phyloP scores from a whole-genome alignment of 2,329 filamentous ascomycete species.

The Cordyceps cicadae region DNA sequence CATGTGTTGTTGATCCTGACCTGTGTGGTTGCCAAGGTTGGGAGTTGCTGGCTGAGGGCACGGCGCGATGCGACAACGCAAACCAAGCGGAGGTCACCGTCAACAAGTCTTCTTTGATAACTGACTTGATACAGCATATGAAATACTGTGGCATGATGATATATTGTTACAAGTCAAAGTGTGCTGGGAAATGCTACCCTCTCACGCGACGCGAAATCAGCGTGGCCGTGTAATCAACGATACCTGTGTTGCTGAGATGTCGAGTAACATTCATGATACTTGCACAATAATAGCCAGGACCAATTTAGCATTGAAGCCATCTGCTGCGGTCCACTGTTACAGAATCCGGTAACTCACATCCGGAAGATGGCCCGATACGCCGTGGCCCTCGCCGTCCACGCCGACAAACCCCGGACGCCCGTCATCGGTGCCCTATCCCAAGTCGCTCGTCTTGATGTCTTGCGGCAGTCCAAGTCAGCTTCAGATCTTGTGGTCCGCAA shows the following conservation, averaged over 20 bases:
- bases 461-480: slow-evolving; percentile 6
- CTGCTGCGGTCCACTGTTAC: not conserved
- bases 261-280: not conserved
- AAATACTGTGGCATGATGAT: not conserved
- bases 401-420: slow-evolving; percentile 16
- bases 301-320: not conserved
- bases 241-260: not conserved
- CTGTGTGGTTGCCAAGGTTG: not conserved
- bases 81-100: not conserved
- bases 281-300: not conserved
- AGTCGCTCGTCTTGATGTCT: not conserved
- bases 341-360: slow-evolving; percentile 4
- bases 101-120: no score
- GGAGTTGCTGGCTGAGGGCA: no score
- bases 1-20: not conserved
- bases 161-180: no score
- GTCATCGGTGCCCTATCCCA: slow-evolving; percentile 14
- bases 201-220: not conserved
- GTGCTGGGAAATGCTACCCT: not conserved
- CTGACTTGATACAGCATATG: not conserved
- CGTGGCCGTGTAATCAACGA: not conserved
- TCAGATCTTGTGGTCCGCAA: slow-evolving; percentile 30
- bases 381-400: slow-evolving; percentile 32
- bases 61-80: not conserved
- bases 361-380: slow-evolving; percentile 22